A percentile compares a stretch with the other conserved stretches of the same genome.
Conservation (phyloP, 345 rosid species). For the Fremontodendron californicum region DNA sequence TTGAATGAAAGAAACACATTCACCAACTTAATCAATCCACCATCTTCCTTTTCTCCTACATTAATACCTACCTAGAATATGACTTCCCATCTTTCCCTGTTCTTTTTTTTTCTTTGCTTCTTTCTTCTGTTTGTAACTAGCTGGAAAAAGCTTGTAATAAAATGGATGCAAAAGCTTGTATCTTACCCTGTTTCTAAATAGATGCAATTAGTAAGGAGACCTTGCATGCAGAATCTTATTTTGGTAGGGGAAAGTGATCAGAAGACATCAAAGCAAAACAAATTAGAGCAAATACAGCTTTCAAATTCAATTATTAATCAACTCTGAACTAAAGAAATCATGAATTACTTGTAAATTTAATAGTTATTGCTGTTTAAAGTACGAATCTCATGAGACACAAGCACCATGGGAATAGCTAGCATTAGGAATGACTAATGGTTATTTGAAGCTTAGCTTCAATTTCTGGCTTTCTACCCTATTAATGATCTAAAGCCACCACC, state of each 20-base stretch:
- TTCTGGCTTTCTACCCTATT: not conserved
- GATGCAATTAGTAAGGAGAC: not conserved
- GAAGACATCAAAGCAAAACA: conserved; percentile 1
- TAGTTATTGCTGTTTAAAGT: not conserved
- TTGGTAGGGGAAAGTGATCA: not conserved
- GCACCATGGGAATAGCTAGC: not conserved
- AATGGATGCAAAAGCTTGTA: not conserved
- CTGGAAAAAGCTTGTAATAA: not conserved
- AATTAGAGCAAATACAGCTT: not conserved
- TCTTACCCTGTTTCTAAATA: not conserved
- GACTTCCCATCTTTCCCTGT: not conserved
- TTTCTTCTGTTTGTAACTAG: not conserved
- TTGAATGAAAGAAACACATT: not conserved
- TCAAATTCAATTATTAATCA: not conserved
- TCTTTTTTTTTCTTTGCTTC: not conserved
- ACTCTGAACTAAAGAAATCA: not conserved
- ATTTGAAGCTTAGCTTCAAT: not conserved
- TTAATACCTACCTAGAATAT: too few relatives aligned
- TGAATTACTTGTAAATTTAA: not conserved
- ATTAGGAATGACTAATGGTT: not conserved
- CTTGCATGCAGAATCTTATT: not conserved
- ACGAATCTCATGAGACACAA: not conserved
- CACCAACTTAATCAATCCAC: not conserved
- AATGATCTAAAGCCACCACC: not conserved
- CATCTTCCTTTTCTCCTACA: conserved; percentile 2